Percentiles rank a stretch among this genome's conserved stretches.
These are phyloP conservation scores for Rhizopogon roseolus DNA, from an alignment of 768 basidiomycete genomes.

Conservation along the genomic window DNA sequence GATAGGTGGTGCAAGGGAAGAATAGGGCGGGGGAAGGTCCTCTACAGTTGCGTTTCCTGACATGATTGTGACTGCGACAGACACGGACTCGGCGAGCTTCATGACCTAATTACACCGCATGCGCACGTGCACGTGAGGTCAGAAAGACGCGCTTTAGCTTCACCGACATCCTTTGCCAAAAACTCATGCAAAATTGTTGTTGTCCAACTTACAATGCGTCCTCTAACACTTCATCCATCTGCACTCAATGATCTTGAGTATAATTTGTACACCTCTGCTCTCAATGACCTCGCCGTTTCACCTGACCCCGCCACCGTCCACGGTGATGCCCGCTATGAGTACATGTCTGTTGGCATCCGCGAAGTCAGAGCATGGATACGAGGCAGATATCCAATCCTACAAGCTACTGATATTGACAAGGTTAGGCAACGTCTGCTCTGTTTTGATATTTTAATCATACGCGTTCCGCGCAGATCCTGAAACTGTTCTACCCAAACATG, in stretches of 20 bases:
- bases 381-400: conserved; percentile 58
- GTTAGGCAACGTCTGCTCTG: conserved; percentile 33
- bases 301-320: conserved; percentile 18
- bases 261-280: conserved; percentile 54
- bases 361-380: conserved; percentile 75
- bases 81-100: too few relatives aligned
- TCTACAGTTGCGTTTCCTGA: background rate
- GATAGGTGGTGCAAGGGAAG: conserved; percentile 14
- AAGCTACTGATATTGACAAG: conserved; percentile 49
- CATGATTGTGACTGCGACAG: background rate
- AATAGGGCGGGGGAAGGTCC: conserved; percentile 7
- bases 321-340: conserved; percentile 51
- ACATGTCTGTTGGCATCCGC: conserved; percentile 48
- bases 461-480: conserved; percentile 47
- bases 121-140: too few relatives aligned
- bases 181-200: background rate
- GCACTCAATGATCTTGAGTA: conserved; percentile 76
- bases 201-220: conserved; percentile 40
- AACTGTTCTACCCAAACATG: conserved; percentile 55
- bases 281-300: conserved; percentile 44
- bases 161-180: background rate
- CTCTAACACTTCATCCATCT: conserved; percentile 64
- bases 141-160: background rate
- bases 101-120: too few relatives aligned
- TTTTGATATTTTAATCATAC: background rate